Conservation (phyloP, 2,329 filamentous ascomycete species). For the Ascochyta rabiei region DNA sequence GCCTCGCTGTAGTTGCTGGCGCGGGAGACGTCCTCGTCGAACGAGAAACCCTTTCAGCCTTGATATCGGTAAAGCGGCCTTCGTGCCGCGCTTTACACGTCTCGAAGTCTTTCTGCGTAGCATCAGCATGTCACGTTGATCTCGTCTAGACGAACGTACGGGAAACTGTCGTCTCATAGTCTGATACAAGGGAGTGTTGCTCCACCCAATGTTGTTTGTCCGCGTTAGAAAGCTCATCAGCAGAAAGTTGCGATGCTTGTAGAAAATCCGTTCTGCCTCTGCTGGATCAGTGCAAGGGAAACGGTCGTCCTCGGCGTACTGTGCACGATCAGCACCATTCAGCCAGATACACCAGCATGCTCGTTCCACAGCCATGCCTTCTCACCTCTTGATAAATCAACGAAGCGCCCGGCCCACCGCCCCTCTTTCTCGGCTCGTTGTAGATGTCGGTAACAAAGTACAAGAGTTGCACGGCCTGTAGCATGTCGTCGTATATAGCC, state of each 20-base stretch:
- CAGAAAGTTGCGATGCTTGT: slow-evolving; percentile 51
- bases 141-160: slow-evolving; percentile 20
- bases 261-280: slow-evolving; percentile 38
- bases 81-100: slow-evolving; percentile 38
- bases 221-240: slow-evolving; percentile 53
- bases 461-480: slow-evolving; percentile 67
- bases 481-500: slow-evolving; percentile 63
- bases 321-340: slow-evolving; percentile 13
- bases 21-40: slow-evolving; percentile 20
- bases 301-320: slow-evolving; percentile 47
- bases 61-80: slow-evolving; percentile 31
- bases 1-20: slow-evolving; percentile 3
- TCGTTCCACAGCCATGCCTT: slow-evolving; percentile 6
- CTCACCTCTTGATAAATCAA: slow-evolving; percentile 50
- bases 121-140: slow-evolving; percentile 11
- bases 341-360: neutral
- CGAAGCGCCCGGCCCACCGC: slow-evolving; percentile 46
- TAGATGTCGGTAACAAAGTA: slow-evolving; percentile 68
- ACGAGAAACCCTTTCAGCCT: slow-evolving; percentile 17
- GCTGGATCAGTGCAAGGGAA: slow-evolving; percentile 32
- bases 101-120: slow-evolving; percentile 38
- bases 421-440: slow-evolving; percentile 48
- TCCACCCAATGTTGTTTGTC: slow-evolving; percentile 54
- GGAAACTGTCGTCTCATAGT: slow-evolving; percentile 49
- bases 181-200: slow-evolving; percentile 50